Conservation (phyloP, 177 flowering plant species). For the Vitis hybrid region DNA sequence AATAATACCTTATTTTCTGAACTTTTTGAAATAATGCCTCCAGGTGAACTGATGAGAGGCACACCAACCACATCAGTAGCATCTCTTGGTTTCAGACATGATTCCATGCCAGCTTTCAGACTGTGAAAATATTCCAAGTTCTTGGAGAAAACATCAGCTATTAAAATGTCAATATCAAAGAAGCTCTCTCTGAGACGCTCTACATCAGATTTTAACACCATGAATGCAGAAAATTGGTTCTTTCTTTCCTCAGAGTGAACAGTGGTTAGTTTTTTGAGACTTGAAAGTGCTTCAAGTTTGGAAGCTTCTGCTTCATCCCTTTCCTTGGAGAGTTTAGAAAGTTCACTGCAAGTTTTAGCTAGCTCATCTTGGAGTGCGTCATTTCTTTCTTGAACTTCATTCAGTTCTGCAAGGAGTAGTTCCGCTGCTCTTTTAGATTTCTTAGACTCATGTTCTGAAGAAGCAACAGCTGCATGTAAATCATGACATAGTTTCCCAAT, state of each 20-base stretch:
- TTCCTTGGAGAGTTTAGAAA: conserved; percentile 50
- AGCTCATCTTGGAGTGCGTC: conserved; percentile 87
- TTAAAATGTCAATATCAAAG: conserved; percentile 30
- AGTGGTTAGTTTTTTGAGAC: conserved; percentile 40
- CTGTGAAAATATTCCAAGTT: conserved; percentile 53
- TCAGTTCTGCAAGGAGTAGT: conserved; percentile 81
- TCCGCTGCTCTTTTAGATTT: conserved; percentile 89
- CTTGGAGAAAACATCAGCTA: conserved; percentile 43
- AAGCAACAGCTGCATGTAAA: conserved; percentile 42
- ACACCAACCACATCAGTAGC: conserved; percentile 15
- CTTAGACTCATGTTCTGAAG: conserved; percentile 66
- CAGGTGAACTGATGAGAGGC: conserved; percentile 23
- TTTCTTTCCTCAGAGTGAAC: conserved; percentile 41
- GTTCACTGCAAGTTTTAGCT: conserved; percentile 37
- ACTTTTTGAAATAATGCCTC: conserved; percentile 25
- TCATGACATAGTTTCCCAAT: conserved; percentile 44
- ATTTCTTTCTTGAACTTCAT: conserved; percentile 95
- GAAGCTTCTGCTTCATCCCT: conserved; percentile 60
- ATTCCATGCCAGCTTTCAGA: conserved; percentile 44
- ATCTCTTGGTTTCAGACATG: conserved; percentile 35
- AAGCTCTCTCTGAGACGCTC: conserved; percentile 48
- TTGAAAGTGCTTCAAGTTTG: conserved; percentile 62
- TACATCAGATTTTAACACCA: conserved; percentile 37
- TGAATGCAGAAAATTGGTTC: conserved; percentile 38
- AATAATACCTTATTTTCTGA: conserved; percentile 47